Percentiles rank a stretch among this genome's conserved stretches.
Evolutionary conservation across 495 filamentous ascomycete genomes (phyloP).

Genomic region (Neurospora sp.): DNA sequence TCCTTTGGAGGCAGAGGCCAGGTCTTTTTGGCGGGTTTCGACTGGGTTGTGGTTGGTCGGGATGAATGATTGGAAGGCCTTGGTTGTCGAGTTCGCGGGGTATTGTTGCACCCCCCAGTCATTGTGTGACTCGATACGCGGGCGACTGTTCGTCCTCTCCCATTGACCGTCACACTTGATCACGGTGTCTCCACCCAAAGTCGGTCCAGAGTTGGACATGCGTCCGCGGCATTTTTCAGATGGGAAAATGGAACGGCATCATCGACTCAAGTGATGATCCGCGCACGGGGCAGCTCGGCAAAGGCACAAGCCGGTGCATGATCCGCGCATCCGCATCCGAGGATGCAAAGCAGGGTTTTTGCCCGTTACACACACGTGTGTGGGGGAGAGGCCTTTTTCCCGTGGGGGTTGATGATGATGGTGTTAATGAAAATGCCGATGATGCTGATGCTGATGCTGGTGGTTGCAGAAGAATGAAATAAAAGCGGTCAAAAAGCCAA

Average conservation of each 20-base stretch:
- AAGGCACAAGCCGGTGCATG: neutral
- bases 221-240: neutral
- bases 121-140: neutral
- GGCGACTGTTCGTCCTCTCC: neutral
- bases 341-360: neutral
- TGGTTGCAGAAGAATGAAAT: neutral
- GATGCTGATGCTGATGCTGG: neutral
- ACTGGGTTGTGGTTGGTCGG: neutral
- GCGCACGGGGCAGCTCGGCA: neutral
- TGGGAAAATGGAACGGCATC: neutral
- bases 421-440: neutral
- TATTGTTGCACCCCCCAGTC: neutral
- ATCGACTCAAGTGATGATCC: neutral
- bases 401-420: neutral
- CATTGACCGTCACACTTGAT: neutral
- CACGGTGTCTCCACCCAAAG: neutral
- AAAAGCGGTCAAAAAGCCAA: neutral
- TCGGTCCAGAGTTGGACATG: neutral
- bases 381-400: neutral
- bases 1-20: neutral
- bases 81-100: neutral
- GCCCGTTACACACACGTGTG: neutral
- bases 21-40: neutral
- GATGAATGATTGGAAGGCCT: neutral
- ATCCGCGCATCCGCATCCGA: neutral